These are phyloP conservation scores for Acanthochlamys bracteata DNA, from an alignment of 106 monocot species.

Conservation along the genomic window DNA sequence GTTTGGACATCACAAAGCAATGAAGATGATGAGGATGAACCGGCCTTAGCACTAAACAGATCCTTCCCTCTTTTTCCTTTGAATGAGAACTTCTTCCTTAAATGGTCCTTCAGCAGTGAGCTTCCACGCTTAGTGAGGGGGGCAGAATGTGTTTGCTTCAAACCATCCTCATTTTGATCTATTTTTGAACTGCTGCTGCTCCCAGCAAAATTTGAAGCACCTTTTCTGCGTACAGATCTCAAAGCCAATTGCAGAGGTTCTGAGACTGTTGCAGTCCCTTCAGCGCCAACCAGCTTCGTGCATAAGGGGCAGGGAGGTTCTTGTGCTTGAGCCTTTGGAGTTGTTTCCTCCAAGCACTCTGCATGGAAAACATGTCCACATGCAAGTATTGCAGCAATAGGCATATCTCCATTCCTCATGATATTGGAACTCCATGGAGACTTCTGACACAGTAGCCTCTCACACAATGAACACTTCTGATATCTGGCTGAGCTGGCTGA, in stretches of 20 bases:
- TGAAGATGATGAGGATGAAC: conserved; percentile 26
- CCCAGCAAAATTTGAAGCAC: conserved; percentile 11
- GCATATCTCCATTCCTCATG: conserved; percentile 58
- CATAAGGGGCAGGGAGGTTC: conserved; percentile 21
- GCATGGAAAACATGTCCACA: conserved; percentile 84
- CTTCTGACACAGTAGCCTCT: conserved; percentile 55
- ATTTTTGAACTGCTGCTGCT: conserved; percentile 15
- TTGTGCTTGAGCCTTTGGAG: conserved; percentile 5
- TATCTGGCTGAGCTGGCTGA: conserved; percentile 15
- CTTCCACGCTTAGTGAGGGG: conserved; percentile 14
- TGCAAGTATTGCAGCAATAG: conserved; percentile 58
- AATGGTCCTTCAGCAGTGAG: conserved; percentile 33
- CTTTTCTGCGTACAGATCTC: conserved; percentile 24
- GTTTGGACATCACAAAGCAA: conserved; percentile 1
- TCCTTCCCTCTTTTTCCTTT: conserved; percentile 60
- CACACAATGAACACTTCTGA: conserved; percentile 60
- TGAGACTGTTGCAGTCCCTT: conserved; percentile 33
- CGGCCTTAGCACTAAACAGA: conserved; percentile 31
- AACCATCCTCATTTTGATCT: conserved; percentile 3
- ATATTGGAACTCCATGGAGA: conserved; percentile 78
- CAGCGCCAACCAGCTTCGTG: conserved; percentile 6
- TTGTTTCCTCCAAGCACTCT: conserved; percentile 43
- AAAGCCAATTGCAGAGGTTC: conserved; percentile 49
- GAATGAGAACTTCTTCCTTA: conserved; percentile 57
- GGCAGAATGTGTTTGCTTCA: conserved; percentile 25